A percentile compares a stretch with the other conserved stretches of the same genome.
phyloP scores from a whole-genome alignment of 169 alveolate species.

The Plasmodium cynomolgi region DNA sequence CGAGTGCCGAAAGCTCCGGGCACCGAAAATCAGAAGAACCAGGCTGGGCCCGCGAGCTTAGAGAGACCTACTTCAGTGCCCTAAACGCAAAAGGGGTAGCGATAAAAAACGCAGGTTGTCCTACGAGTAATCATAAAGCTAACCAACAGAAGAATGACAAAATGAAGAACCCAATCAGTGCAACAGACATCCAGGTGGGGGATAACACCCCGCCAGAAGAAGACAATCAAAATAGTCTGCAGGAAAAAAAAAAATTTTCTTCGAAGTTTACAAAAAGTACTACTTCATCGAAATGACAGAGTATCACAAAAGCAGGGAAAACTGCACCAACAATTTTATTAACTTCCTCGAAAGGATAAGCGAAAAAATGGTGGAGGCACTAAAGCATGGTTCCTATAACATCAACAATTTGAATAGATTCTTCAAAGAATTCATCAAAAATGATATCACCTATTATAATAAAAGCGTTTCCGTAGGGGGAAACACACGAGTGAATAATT shows the following conservation, averaged over 20 bases:
- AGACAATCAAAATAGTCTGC: background rate
- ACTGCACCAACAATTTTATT: slow-evolving; percentile 49
- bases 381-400: slow-evolving; percentile 50
- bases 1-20: background rate
- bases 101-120: background rate
- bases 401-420: slow-evolving; percentile 46
- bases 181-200: background rate
- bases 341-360: slow-evolving; percentile 57
- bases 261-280: slow-evolving; percentile 72
- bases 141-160: background rate
- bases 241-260: slow-evolving; percentile 41
- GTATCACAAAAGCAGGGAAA: slow-evolving; percentile 70
- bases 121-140: background rate
- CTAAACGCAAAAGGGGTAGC: background rate
- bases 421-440: slow-evolving; percentile 60
- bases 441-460: slow-evolving; percentile 38
- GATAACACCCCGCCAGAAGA: background rate
- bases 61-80: background rate
- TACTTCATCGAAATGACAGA: slow-evolving; percentile 76
- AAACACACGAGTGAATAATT: slow-evolving; percentile 11
- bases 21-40: background rate
- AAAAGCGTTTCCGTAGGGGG: slow-evolving; percentile 17
- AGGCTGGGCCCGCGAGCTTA: background rate
- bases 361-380: slow-evolving; percentile 41
- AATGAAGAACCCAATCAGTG: background rate